Conservation (phyloP, 805 yeast genomes). For the Saccharomyces kudriavzevii region DNA sequence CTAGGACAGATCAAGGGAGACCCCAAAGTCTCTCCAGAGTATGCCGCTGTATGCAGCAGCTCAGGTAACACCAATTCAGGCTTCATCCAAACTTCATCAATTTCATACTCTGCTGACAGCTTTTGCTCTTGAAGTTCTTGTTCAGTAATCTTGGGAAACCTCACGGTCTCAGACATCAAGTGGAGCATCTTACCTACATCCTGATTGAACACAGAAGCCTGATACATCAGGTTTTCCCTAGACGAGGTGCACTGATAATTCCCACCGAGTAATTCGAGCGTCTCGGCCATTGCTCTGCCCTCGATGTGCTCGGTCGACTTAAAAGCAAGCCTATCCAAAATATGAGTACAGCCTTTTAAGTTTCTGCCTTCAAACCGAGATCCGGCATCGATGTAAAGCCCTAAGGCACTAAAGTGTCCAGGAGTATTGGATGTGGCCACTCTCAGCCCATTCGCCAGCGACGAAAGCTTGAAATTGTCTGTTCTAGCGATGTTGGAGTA, state of each 20-base stretch:
- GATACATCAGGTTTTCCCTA: conserved; percentile 86
- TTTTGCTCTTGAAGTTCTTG: conserved; percentile 70
- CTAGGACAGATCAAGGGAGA: conserved; percentile 76
- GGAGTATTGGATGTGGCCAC: conserved; percentile 81
- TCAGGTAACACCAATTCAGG: conserved; percentile 86
- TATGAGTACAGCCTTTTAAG: conserved; percentile 70
- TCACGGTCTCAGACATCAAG: conserved; percentile 68
- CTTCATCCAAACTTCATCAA: conserved; percentile 71
- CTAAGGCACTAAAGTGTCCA: conserved; percentile 85
- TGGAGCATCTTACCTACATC: conserved; percentile 76
- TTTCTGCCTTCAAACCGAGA: conserved; percentile 64
- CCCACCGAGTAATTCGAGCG: conserved; percentile 77
- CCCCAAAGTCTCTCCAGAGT: conserved; percentile 64
- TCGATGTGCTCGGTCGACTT: conserved; percentile 52
- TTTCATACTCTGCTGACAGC: conserved; percentile 69
- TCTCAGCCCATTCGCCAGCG: conserved; percentile 66
- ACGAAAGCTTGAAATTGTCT: conserved; percentile 27
- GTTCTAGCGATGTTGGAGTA: conserved; percentile 17
- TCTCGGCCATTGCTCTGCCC: conserved; percentile 66
- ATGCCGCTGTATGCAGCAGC: conserved; percentile 80
- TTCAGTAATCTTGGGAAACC: conserved; percentile 57
- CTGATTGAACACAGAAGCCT: conserved; percentile 84
- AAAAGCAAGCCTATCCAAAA: conserved; percentile 80
- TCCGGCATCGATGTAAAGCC: conserved; percentile 85
- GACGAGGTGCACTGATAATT: conserved; percentile 89